Evolutionary conservation across 805 yeast genomes (phyloP).

Genomic region (Candida sithepensis): DNA sequence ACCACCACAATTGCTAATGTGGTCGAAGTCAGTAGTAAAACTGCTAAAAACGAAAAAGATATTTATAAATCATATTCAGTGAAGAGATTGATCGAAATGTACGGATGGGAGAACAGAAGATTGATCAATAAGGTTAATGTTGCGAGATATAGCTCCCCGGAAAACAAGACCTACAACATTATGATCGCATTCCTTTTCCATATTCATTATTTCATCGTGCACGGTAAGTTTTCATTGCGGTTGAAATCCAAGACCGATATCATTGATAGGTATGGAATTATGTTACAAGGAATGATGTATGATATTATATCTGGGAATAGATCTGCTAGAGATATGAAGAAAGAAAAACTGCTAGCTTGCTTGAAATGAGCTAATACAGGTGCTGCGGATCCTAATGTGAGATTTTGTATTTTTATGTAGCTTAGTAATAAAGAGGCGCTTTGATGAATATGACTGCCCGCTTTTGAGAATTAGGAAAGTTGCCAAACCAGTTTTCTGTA

Average conservation of each 20-base stretch:
- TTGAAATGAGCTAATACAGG: constrained; percentile 1
- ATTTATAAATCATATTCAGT: constrained; percentile 26
- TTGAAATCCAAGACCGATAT: constrained; percentile 18
- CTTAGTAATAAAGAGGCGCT: background rate
- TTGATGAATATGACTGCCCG: too few relatives aligned
- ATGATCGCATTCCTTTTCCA: constrained; percentile 25
- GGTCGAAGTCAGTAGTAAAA: constrained; percentile 25
- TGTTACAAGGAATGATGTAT: constrained; percentile 29
- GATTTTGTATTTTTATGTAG: background rate
- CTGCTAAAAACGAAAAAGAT: constrained; percentile 23
- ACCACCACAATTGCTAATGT: constrained; percentile 18
- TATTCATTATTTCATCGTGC: constrained; percentile 26
- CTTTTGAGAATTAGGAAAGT: too few relatives aligned
- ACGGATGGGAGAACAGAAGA: constrained; percentile 27
- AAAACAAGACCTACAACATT: constrained; percentile 22
- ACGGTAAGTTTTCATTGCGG: constrained; percentile 19
- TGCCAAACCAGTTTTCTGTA: too few relatives aligned
- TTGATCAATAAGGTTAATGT: constrained; percentile 23
- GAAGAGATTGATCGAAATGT: constrained; percentile 28
- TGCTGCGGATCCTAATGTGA: background rate
- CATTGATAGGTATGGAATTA: constrained; percentile 25
- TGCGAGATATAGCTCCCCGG: constrained; percentile 18
- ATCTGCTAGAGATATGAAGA: constrained; percentile 12
- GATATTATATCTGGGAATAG: constrained; percentile 15
- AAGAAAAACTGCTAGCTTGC: constrained; percentile 8